Evolutionary conservation across 306 rosid species (phyloP).

Genomic region (Casuarina equisetifolia): DNA sequence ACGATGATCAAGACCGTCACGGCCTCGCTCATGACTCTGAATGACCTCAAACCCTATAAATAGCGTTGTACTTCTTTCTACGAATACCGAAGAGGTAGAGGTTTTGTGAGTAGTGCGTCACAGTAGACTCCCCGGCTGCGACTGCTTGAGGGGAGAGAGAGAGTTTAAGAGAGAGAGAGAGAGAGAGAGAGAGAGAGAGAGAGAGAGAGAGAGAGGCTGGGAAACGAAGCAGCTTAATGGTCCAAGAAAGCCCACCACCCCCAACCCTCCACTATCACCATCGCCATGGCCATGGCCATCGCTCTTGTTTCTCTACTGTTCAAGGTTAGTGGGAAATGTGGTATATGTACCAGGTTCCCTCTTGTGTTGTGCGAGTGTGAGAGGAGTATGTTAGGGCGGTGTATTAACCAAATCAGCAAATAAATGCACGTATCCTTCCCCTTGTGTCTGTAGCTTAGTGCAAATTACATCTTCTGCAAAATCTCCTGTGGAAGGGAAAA

Average conservation of each 20-base stretch:
- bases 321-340: constrained; percentile 29
- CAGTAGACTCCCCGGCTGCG: constrained; percentile 1
- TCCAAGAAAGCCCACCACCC: constrained; percentile 36
- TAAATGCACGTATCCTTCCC: not conserved
- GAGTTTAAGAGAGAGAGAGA: constrained; percentile 3
- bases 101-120: constrained; percentile 45
- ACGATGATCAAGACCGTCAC: constrained; percentile 43
- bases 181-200: constrained; percentile 14
- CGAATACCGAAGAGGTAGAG: not conserved
- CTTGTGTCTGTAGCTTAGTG: not conserved
- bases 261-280: not conserved
- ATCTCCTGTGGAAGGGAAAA: constrained; percentile 15
- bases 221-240: not conserved
- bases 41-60: constrained; percentile 62
- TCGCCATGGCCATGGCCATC: not conserved
- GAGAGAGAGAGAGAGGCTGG: not conserved
- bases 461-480: constrained; percentile 8
- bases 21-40: constrained; percentile 27
- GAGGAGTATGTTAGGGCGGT: not conserved
- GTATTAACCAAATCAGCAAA: not conserved
- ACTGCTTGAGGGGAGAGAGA: constrained; percentile 11
- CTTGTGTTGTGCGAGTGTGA: not conserved
- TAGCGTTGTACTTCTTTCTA: not conserved
- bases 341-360: constrained; percentile 9
- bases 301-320: constrained; percentile 23